phyloP scores from a whole-genome alignment of 192 early-diverging fungal species.

The Coemansia sp. region DNA sequence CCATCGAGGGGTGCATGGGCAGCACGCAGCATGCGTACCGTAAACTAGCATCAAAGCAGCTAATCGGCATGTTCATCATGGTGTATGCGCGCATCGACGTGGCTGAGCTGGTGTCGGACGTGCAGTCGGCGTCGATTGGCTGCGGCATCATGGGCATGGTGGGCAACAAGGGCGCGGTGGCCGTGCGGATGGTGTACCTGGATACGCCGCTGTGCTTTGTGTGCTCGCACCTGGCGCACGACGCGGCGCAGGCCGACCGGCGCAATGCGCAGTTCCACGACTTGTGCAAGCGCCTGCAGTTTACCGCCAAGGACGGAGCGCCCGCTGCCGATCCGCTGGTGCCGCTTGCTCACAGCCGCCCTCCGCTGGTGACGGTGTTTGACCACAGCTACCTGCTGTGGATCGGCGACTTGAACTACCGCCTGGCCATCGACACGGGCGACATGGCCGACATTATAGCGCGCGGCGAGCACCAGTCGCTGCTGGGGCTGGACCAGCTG shows the following conservation, averaged over 20 bases:
- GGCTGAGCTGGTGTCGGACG: conserved; percentile 59
- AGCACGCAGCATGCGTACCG: conserved; percentile 56
- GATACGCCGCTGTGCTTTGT: conserved; percentile 89
- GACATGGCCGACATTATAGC: conserved; percentile 63
- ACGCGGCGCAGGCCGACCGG: conserved; percentile 71
- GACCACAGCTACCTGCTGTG: conserved; percentile 81
- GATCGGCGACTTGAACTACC: conserved; percentile 97
- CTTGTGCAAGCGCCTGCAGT: conserved; percentile 72
- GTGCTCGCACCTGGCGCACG: conserved; percentile 91
- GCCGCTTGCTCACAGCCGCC: conserved; percentile 6
- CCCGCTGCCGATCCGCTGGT: conserved; percentile 30
- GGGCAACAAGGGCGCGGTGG: conserved; percentile 96
- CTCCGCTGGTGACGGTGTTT: conserved; percentile 59
- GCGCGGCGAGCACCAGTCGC: conserved; percentile 60
- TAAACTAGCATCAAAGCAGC: conserved; percentile 78
- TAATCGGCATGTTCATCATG: conserved; percentile 88
- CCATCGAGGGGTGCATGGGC: conserved; percentile 70
- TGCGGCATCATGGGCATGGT: conserved; percentile 86
- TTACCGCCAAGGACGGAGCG: conserved; percentile 44
- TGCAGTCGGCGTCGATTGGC: conserved; percentile 71
- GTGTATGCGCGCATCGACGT: conserved; percentile 71
- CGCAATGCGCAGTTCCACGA: conserved; percentile 92
- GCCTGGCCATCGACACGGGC: conserved; percentile 68
- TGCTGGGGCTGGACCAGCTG: conserved; percentile 88
- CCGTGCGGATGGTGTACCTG: conserved; percentile 72